Base-by-base conservation (phyloP, 106 monocot species). In the Dioscorea dumetorum region DNA sequence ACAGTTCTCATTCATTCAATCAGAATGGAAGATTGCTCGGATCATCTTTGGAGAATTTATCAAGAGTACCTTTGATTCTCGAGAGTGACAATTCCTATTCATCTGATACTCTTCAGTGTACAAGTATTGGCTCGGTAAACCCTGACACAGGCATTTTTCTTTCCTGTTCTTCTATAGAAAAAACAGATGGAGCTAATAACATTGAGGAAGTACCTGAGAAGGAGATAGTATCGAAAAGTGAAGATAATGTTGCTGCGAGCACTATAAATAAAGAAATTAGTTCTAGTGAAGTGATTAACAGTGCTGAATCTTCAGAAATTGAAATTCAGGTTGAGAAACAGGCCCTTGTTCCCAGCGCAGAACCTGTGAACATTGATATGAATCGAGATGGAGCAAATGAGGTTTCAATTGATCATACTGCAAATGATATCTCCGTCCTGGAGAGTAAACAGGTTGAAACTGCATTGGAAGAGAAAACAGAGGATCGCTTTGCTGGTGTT, bases 11-110 rank as follows among this genome's bases (percentile, higher is more conserved):
- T 33, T 8, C 18, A 5, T 9, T 67, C 52, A 5, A 33, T 73
- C 50, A 77, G 23, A 64, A 64, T 66, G 24, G 21, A 10, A 71
- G 24, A 61, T 69, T 61, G 15, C 63, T 70, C 20, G 64, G 57
- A 34, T 73, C 82, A 57, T 86, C 72, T 24, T 28, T 50, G 22
- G 31, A 5, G 57, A 58, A 71, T 7, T 62, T 62, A 19, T 53
- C 62, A 6, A 22, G 6, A 50, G 60, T 69, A 49, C 50, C 8
- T 48, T 66, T 50, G 54, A 73, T 28, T 21, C 28, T 58, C 12
- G 80, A 57, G 24, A 75, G 64, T 62, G 64, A 24, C 19, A 66
- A 62, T 61, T 31, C 6, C 52, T 68, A 21, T 51, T 70, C 51
- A 4, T 64, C 67, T 28, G 57, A 34, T 5, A 28, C 70, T 22